Conservation (phyloP, 164 flowering plant species). For the Stephania japonica region DNA sequence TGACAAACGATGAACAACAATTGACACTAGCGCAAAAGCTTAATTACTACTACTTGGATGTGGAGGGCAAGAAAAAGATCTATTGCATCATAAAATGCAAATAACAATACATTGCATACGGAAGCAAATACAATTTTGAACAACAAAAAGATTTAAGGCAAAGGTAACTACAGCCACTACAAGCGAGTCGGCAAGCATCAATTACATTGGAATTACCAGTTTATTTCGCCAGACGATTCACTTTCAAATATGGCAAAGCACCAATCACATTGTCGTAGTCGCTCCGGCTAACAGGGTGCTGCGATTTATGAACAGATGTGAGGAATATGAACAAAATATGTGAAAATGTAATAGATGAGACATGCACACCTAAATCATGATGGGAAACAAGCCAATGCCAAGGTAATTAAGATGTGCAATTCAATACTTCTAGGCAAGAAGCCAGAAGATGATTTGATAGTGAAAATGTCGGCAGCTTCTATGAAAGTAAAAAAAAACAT, state of each 20-base stretch:
- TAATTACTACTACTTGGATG: too few species aligned
- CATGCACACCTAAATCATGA: neutral
- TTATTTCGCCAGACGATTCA: constrained; percentile 54
- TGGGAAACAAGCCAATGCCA: neutral
- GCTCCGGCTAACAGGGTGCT: constrained; percentile 65
- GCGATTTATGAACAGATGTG: constrained; percentile 20
- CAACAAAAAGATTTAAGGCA: neutral
- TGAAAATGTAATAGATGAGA: neutral
- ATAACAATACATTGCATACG: too few species aligned
- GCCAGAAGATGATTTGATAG: neutral
- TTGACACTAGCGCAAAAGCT: neutral
- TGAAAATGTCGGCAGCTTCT: neutral
- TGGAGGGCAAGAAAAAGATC: too few species aligned
- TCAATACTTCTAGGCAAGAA: neutral
- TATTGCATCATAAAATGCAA: neutral
- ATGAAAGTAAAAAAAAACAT: neutral
- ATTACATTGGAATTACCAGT: constrained; percentile 12
- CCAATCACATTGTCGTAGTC: constrained; percentile 92
- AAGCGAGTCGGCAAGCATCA: neutral
- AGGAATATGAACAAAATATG: neutral
- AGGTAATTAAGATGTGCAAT: neutral
- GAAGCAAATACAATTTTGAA: too few species aligned
- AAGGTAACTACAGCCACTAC: neutral
- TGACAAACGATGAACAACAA: neutral
- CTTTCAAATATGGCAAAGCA: constrained; percentile 84